Conservation (phyloP, 768 basidiomycete species). For the Amanita thiersii region DNA sequence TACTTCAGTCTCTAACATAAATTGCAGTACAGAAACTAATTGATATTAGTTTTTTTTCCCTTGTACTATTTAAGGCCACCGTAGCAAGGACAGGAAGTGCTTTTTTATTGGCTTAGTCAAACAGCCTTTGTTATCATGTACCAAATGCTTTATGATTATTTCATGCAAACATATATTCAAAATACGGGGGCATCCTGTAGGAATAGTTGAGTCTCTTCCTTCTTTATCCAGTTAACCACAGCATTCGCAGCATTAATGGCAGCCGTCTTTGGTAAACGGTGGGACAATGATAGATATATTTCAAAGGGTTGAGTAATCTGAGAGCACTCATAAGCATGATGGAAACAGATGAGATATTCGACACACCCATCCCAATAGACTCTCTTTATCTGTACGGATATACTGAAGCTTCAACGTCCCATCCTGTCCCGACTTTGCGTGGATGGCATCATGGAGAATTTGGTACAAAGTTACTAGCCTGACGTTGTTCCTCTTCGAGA, state of each 20-base stretch:
- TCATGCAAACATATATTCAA: slow-evolving; percentile 22
- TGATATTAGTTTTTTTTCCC: too few relatives aligned
- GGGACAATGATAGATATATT: slow-evolving; percentile 77
- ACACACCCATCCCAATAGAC: slow-evolving; percentile 91
- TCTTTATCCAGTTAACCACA: slow-evolving; percentile 86
- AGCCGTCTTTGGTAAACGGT: slow-evolving; percentile 80
- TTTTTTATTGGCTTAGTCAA: too few relatives aligned
- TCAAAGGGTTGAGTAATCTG: slow-evolving; percentile 95
- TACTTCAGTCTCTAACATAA: too few relatives aligned
- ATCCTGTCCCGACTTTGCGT: slow-evolving; percentile 81
- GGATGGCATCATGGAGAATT: slow-evolving; percentile 78
- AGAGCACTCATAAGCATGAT: neutral
- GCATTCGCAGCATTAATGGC: slow-evolving; percentile 84
- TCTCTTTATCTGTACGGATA: slow-evolving; percentile 77
- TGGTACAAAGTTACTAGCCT: slow-evolving; percentile 83
- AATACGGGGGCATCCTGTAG: slow-evolving; percentile 88
- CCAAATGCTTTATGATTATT: too few relatives aligned
- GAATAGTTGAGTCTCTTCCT: slow-evolving; percentile 77
- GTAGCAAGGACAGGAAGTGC: neutral
- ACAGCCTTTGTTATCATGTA: too few relatives aligned
- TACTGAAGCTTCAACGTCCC: slow-evolving; percentile 81
- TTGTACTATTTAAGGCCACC: too few relatives aligned
- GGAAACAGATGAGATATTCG: slow-evolving; percentile 2
- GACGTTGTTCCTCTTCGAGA: neutral
- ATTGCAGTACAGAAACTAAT: too few relatives aligned